Base-by-base conservation (phyloP, 768 basidiomycete species). In the Amanita pallidorosea region DNA sequence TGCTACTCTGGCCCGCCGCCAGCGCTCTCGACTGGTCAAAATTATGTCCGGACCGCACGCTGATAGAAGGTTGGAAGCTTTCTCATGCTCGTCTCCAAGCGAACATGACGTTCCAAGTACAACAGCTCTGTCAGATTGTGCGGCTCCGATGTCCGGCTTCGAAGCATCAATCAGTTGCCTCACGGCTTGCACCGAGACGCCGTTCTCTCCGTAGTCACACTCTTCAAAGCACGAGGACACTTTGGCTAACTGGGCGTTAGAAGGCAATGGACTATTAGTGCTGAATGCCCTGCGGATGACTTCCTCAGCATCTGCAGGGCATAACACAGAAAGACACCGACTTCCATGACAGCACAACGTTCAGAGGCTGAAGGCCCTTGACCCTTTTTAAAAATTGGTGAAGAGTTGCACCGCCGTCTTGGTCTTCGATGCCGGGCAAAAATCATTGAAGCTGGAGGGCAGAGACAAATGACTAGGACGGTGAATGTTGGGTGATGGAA, bases 331-430 rank as follows among this genome's bases (percentile, higher is more conserved):
- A 7, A n/a, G 45, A 34, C 27, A 68, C 74, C 45, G 52, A 85
- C 85, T 75, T 73, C 85, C 85, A 88, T 12, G 81, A 79, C 45
- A 88, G 65, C 29, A 77, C 71, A 12, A 87, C 67, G 18, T 73
- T 68, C 3, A 87, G 66, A 4, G 82, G 70, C 49, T 76, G 72
- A 18, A 79, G 61, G 2, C 84, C 84, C 57, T 77, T 81, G 13
- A 70, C 73, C 55, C 77, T 77, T 60, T 71, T 76, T 55, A 85
- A 56, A 49, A 71, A 76, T 22, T 55, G 57, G 44, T 62, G 58
- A 7, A 33, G 36, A 6, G 18, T 15, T 12, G 29, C 27, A 45
- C 13, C 8, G 27, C n/a, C n/a, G 9, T 15, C 17, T 13, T 35
- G 17, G n/a, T 44, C 45, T 18, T 17, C 20, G 45, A 36, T 25